Evolutionary conservation across 352 stramenopile species (phyloP).

Genomic region (Pythium utonaiense): DNA sequence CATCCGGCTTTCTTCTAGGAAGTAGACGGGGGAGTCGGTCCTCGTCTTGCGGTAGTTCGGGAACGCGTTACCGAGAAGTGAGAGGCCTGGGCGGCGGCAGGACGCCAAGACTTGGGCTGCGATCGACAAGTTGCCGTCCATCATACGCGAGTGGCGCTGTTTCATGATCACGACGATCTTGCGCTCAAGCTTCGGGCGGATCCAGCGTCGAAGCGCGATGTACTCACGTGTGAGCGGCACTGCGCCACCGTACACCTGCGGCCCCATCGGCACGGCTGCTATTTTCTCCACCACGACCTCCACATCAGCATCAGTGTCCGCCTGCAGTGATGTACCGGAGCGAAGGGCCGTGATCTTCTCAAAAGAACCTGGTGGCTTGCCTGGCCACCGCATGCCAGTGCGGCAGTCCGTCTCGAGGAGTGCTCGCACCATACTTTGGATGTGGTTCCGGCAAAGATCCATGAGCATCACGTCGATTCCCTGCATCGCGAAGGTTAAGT

Average conservation of each 20-base stretch:
- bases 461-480: constrained; percentile 42
- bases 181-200: constrained; percentile 37
- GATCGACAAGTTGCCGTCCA: constrained; percentile 38
- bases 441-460: constrained; percentile 55
- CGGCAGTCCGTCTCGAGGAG: constrained; percentile 46
- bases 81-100: constrained; percentile 21
- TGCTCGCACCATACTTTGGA: constrained; percentile 49
- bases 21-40: constrained; percentile 35
- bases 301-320: neutral
- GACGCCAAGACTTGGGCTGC: constrained; percentile 13
- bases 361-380: constrained; percentile 15
- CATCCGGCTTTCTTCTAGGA: constrained; percentile 35
- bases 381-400: constrained; percentile 33
- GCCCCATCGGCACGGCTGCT: neutral
- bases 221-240: constrained; percentile 39
- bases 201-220: constrained; percentile 42
- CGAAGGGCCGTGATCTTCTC: constrained; percentile 28
- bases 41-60: constrained; percentile 24
- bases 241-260: constrained; percentile 4
- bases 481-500: constrained; percentile 34
- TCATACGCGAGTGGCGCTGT: constrained; percentile 39
- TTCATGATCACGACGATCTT: constrained; percentile 43
- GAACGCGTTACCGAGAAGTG: constrained; percentile 38
- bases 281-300: constrained; percentile 7
- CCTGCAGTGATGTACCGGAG: constrained; percentile 5